Conservation (phyloP, 306 rosid species). For the Vigna trinervia region DNA sequence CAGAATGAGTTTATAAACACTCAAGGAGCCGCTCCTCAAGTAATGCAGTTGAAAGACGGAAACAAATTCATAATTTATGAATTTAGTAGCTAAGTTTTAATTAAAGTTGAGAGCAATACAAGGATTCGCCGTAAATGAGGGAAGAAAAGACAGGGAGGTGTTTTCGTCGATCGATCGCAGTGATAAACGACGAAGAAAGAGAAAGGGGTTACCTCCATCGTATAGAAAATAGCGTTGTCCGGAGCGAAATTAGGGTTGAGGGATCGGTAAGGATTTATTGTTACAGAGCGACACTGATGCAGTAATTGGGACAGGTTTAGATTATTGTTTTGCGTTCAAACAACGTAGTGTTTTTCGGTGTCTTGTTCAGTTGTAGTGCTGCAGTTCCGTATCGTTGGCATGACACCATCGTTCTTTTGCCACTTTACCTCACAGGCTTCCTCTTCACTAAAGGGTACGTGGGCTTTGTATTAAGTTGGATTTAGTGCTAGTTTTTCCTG, state of each 20-base stretch:
- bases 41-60: neutral
- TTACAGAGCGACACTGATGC: neutral
- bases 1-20: neutral
- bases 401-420: neutral
- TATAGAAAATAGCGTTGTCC: slow-evolving; percentile 52
- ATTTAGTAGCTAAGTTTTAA: neutral
- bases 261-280: neutral
- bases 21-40: neutral
- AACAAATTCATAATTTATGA: neutral
- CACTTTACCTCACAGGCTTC: neutral
- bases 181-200: neutral
- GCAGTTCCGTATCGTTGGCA: neutral
- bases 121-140: neutral
- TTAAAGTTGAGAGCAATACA: neutral
- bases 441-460: neutral
- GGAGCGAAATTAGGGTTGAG: slow-evolving; percentile 54
- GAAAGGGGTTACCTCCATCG: slow-evolving; percentile 71
- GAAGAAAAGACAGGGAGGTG: neutral
- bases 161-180: neutral
- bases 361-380: neutral
- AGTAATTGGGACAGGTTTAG: neutral
- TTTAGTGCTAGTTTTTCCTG: too few species aligned
- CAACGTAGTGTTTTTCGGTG: neutral
- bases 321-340: neutral
- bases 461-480: neutral